Base-by-base conservation (phyloP, 2,329 filamentous ascomycete species). In the Ophiostoma australiae region DNA sequence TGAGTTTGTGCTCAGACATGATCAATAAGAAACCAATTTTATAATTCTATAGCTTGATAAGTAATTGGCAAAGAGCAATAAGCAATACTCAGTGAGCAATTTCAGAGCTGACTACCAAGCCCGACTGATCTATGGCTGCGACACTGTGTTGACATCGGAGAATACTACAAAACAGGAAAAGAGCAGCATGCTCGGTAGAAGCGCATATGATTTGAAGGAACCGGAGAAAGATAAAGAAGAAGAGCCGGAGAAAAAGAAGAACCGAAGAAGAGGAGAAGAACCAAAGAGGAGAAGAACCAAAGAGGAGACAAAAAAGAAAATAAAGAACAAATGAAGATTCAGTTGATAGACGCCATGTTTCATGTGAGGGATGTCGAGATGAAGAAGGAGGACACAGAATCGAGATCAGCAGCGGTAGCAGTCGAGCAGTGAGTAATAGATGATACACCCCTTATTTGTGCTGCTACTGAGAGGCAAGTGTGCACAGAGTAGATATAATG, bases 311-410 rank as follows among this genome's bases (percentile, higher is more conserved):
- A 63, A 17, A 63, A 58, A 23, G 7, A 20, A 65, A 23, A 65
- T 5, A 37, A 37, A 37, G 17, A 23, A 17, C 20, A 23, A 23
- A 31, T 23, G 20, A 39, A 41, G 35, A 37, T 39, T 20, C 35
- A 69, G 55, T 31, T 27, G n/a, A 20, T 27, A 52, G 41, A 58
- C 35, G 20, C 33, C 48, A 17, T 63, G 58, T 63, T 33, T 63
- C 58, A 63, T 63, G 48, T 55, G 41, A 33, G 37, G 37, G 33
- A 61, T 69, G 31, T 68, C 55, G 20, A 55, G 68, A 69, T 58
- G 41, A 61, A 33, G 55, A 31, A 33, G 23, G 55, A 35, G 33
- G 48, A 58, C 1, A 48, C 23, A 35, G 33, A 69, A 58, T 31
- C 52, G 52, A 63, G 23, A 69, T 69, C 33, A 31, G 58, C 58